Evolutionary conservation across 2,329 filamentous ascomycete genomes (phyloP), one percentile per base, ranked within the genome.

Genomic region (Cladosporium austrohemisphaericum): DNA sequence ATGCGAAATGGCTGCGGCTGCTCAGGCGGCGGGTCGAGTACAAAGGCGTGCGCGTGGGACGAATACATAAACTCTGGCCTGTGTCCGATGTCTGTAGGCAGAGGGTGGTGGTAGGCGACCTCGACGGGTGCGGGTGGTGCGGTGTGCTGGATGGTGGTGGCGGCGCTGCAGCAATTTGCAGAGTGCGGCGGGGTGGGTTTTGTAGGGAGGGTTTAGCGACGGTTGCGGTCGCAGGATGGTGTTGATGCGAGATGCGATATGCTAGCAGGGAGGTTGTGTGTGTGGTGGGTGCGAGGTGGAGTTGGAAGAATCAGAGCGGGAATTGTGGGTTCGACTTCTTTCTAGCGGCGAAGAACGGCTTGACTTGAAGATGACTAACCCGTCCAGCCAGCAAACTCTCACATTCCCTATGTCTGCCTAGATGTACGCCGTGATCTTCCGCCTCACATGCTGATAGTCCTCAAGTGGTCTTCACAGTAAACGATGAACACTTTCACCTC

Each of bases 11-110:
- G 80, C 56, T 62, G 59, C 83, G 91, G 89, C 87, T 94, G 88
- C 87, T 89, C 88, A 79, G 88, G 83, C 79, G 88, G 88, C 81
- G 85, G 84, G 77, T 85, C 84, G 85, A 92, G 85, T 88, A 85
- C 88, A 84, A 88, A 90, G 84, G 89, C 84, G 86, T 87, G 83
- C 83, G 81, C 81, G 84, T 86, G 86, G 88, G 88, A 86, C 88
- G 90, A 90, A 95, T 95, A 95, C 90, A 95, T 95, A 94, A 87
- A 95, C 89, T 58, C 61, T 62, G 60, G 54, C 50, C 58, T 56
- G 36, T 59, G 37, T 43, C 26, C 38, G 47, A n/a, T 26, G 14
- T 23, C 8, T 35, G 13, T 5, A 14, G 13, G 32, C 32, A 18
- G 31, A 28, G 29, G 41, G 49, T 18, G 29, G 52, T 35, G 25